A percentile compares a stretch with the other conserved stretches of the same genome.
Conservation (phyloP, 2,329 filamentous ascomycete genomes). For the Alternaria consortialis region DNA sequence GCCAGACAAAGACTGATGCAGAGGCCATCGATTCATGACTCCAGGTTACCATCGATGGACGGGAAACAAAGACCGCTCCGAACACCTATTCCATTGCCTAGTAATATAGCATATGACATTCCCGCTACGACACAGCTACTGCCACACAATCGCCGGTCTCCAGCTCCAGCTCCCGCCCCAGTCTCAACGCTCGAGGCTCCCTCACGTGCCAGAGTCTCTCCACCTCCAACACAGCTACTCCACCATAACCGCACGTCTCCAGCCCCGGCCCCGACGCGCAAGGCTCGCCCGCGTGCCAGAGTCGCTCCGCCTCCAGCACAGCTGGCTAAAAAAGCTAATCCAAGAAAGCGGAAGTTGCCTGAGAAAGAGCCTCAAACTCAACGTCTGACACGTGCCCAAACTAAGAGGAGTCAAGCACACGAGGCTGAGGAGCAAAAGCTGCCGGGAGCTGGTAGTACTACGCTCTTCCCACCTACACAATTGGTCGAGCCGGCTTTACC, state of each 20-base stretch:
- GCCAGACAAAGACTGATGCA: constrained; percentile 31
- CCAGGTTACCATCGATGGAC: constrained; percentile 14
- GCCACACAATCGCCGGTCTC: not conserved
- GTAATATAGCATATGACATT: not conserved
- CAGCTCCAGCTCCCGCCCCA: not conserved
- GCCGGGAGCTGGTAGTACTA: not conserved
- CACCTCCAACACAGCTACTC: constrained; percentile 12
- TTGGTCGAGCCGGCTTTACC: not conserved
- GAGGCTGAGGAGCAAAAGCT: not conserved
- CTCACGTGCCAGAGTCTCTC: not conserved
- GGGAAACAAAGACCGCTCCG: not conserved
- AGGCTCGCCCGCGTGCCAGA: not conserved
- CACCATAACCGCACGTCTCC: not conserved
- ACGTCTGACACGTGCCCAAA: constrained; percentile 22
- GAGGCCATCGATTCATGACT: constrained; percentile 29
- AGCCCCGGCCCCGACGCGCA: not conserved
- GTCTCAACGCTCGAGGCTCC: not conserved
- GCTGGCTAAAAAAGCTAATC: constrained; percentile 4
- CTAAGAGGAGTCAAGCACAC: constrained; percentile 11
- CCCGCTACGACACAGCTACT: constrained; percentile 11
- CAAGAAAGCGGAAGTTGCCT: constrained; percentile 17
- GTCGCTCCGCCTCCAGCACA: constrained; percentile 7
- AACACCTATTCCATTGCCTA: not conserved
- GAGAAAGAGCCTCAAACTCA: not conserved
- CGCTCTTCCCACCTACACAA: constrained; percentile 36